Evolutionary conservation across 169 alveolate genomes (phyloP).

Genomic region (Eimeria praecox): DNA sequence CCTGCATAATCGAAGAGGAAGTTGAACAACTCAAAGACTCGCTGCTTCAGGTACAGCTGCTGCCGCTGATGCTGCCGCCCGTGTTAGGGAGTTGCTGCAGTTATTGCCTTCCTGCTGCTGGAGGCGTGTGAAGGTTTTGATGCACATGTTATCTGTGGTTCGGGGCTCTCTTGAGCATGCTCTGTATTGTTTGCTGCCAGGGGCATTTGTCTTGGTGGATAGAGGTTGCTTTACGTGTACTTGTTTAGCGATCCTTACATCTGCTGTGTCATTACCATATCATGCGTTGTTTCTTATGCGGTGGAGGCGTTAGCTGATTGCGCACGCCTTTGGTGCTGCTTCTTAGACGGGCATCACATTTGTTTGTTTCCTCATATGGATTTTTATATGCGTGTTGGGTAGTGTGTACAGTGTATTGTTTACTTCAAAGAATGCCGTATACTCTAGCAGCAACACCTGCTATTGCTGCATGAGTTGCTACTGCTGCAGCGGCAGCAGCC

Average conservation of each 20-base stretch:
- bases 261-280: not conserved
- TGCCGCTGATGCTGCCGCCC: not conserved
- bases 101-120: not conserved
- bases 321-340: not conserved
- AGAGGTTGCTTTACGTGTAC: not conserved
- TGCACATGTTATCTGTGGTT: not conserved
- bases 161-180: not conserved
- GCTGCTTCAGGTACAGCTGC: constrained; percentile 93
- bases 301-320: not conserved
- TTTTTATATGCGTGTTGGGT: not conserved
- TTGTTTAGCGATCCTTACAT: not conserved
- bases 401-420: not conserved
- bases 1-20: constrained; percentile 97
- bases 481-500: not conserved
- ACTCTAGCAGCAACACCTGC: not conserved
- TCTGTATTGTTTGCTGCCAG: not conserved
- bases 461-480: not conserved
- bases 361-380: not conserved
- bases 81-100: not conserved
- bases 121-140: not conserved
- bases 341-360: not conserved
- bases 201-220: not conserved
- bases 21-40: constrained; percentile 97
- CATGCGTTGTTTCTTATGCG: not conserved
- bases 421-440: not conserved